These are phyloP conservation scores for Arctium lappa DNA, from an alignment of 129 eudicot species.

Conservation along the genomic window DNA sequence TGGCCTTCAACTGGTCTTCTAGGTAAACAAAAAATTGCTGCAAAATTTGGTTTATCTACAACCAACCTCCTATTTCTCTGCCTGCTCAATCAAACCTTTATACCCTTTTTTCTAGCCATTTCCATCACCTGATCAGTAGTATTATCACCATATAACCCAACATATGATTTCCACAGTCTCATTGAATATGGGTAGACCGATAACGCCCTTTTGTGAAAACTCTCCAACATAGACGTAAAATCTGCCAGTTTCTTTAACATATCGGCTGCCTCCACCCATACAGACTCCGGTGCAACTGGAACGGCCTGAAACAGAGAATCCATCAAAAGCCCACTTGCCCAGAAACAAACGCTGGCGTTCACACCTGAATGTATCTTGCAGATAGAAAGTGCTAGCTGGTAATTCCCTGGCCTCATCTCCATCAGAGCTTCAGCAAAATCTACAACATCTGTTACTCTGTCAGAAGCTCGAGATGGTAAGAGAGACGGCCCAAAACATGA, in stretches of 20 bases:
- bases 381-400: conserved; percentile 47
- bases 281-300: conserved; percentile 66
- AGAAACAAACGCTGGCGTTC: conserved; percentile 38
- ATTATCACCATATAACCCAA: conserved; percentile 16
- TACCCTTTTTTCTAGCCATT: conserved; percentile 57
- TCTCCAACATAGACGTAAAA: conserved; percentile 28
- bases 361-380: conserved; percentile 36
- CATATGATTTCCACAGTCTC: conserved; percentile 57
- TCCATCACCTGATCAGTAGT: conserved; percentile 19
- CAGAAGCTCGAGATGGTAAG: conserved; percentile 37
- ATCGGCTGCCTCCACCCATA: conserved; percentile 65
- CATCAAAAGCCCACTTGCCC: conserved; percentile 59
- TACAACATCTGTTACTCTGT: conserved; percentile 33
- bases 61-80: neutral
- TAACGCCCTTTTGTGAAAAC: conserved; percentile 60
- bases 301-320: conserved; percentile 61
- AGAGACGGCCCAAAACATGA: conserved; percentile 53
- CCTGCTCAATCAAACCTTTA: conserved; percentile 26
- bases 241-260: conserved; percentile 35
- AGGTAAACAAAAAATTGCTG: conserved; percentile 2
- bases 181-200: conserved; percentile 58
- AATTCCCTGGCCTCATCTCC: conserved; percentile 58
- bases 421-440: conserved; percentile 56
- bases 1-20: neutral
- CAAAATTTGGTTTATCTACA: conserved; percentile 12